phyloP scores from a whole-genome alignment of 1,284 basidiomycete species.

The Marasmius sp. region DNA sequence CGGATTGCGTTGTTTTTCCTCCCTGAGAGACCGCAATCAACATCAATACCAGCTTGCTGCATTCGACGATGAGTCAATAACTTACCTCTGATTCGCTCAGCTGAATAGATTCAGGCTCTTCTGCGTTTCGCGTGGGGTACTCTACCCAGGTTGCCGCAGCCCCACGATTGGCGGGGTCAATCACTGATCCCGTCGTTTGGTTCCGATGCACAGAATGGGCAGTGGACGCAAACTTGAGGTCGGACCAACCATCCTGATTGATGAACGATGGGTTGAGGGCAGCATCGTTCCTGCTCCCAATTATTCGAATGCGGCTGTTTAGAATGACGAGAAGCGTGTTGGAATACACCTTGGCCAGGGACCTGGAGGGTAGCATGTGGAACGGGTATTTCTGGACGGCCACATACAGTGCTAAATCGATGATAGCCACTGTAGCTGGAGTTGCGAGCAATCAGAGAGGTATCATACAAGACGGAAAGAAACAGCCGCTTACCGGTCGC shows the following conservation, averaged over 20 bases:
- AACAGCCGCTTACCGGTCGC: conserved; percentile 1
- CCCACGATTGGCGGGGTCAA: background rate
- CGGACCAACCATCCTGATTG: background rate
- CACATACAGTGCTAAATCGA: conserved; percentile 3
- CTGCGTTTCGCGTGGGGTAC: background rate
- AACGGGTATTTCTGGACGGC: background rate
- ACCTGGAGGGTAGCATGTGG: background rate
- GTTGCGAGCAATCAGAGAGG: background rate
- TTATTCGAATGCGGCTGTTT: background rate
- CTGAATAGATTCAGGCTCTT: background rate
- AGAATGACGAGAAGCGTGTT: conserved; percentile 1
- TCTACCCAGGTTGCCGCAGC: background rate
- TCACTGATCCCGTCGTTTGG: background rate
- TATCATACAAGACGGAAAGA: background rate
- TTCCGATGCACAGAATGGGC: too few relatives aligned
- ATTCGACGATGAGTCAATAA: background rate
- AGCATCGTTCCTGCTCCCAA: background rate
- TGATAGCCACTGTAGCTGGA: conserved; percentile 4
- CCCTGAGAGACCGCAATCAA: too few relatives aligned
- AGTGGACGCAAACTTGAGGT: background rate
- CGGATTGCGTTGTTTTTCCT: too few relatives aligned
- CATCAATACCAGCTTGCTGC: too few relatives aligned
- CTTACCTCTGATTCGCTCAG: background rate
- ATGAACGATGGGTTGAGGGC: background rate
- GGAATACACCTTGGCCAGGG: background rate